These are phyloP conservation scores for Meripilus lineatus DNA, from an alignment of 1,284 basidiomycete genomes.

Conservation along the genomic window DNA sequence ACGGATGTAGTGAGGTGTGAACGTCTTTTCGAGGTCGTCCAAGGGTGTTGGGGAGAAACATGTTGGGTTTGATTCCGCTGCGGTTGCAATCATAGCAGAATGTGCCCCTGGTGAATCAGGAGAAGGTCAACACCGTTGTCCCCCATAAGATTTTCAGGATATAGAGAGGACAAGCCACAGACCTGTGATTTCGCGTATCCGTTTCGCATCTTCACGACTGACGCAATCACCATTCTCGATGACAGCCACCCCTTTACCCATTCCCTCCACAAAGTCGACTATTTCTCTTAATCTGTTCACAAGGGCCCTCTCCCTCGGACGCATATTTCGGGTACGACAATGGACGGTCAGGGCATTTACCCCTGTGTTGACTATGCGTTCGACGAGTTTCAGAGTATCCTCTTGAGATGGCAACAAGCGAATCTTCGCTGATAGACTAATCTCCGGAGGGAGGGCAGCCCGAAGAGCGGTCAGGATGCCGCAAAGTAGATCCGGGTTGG, in stretches of 20 bases:
- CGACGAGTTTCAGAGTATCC: conserved; percentile 84
- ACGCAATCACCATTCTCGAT: conserved; percentile 94
- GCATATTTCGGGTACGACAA: conserved; percentile 93
- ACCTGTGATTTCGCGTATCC: conserved; percentile 76
- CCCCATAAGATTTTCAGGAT: background rate
- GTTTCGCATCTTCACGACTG: conserved; percentile 73
- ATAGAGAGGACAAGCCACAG: conserved; percentile 15
- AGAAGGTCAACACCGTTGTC: background rate
- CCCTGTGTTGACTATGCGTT: conserved; percentile 83
- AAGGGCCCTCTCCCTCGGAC: conserved; percentile 77
- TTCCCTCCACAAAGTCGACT: conserved; percentile 70
- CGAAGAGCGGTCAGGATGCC: conserved; percentile 79
- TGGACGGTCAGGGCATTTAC: conserved; percentile 91
- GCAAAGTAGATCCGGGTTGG: conserved; percentile 87
- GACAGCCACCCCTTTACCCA: conserved; percentile 75
- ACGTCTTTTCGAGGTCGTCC: conserved; percentile 61
- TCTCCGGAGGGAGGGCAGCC: conserved; percentile 65
- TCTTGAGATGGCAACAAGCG: conserved; percentile 83
- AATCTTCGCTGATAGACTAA: conserved; percentile 91
- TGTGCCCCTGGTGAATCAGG: conserved; percentile 57
- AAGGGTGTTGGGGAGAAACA: conserved; percentile 76
- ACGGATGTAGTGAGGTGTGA: conserved; percentile 76
- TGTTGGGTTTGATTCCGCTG: conserved; percentile 89
- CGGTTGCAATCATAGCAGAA: conserved; percentile 94
- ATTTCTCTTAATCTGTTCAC: conserved; percentile 81